These are phyloP conservation scores for Nicotiana obtusifolia DNA, from an alignment of 257 asterid genomes.

Conservation along the genomic window DNA sequence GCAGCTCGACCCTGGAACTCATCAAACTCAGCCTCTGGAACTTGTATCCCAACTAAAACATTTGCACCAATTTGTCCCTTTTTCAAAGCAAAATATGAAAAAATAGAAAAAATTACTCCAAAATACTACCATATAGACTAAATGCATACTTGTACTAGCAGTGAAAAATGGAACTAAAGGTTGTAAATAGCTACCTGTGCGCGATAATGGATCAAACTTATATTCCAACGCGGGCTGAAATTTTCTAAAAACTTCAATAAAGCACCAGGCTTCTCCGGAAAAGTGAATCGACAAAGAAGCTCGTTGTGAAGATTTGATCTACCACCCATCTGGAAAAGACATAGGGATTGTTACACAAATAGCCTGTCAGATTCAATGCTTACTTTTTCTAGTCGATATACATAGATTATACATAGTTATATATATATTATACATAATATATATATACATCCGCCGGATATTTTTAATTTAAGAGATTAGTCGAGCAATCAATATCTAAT, in stretches of 20 bases:
- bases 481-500: not conserved
- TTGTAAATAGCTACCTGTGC: conserved; percentile 47
- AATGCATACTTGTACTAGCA: not conserved
- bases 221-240: conserved; percentile 89
- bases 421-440: too few relatives aligned
- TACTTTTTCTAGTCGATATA: too few relatives aligned
- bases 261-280: conserved; percentile 88
- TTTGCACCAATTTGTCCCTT: conserved; percentile 91
- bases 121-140: not conserved
- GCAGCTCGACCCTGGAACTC: conserved; percentile 55
- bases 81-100: not conserved
- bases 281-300: conserved; percentile 72
- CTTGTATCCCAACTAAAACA: conserved; percentile 85
- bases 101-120: not conserved
- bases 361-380: too few relatives aligned
- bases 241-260: conserved; percentile 67
- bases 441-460: too few relatives aligned
- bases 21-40: conserved; percentile 50
- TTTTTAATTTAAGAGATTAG: too few relatives aligned
- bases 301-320: conserved; percentile 70
- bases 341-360: too few relatives aligned
- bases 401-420: too few relatives aligned
- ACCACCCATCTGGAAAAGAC: conserved; percentile 67
- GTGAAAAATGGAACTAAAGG: not conserved
- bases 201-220: conserved; percentile 82